phyloP scores from a whole-genome alignment of 257 asterid genomes.

The Rhazya stricta region DNA sequence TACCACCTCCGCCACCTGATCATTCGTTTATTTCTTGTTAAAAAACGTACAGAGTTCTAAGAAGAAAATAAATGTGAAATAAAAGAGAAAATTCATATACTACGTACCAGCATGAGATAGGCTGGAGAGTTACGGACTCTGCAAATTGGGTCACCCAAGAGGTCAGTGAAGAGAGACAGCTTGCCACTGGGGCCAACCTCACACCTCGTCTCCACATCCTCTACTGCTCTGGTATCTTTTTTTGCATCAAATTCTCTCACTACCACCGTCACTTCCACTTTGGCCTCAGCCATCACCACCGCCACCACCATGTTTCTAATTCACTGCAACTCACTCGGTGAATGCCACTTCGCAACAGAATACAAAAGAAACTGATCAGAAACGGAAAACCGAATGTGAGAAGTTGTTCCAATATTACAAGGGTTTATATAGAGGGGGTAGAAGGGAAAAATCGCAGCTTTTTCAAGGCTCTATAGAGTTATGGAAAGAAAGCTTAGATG shows the following conservation, averaged over 20 bases:
- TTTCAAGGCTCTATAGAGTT: not conserved
- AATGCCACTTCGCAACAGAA: no score
- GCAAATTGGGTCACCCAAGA: slow-evolving; percentile 88
- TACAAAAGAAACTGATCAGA: no score
- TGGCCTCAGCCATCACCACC: slow-evolving; percentile 22
- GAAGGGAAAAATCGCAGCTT: slow-evolving; percentile 19
- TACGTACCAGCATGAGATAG: slow-evolving; percentile 70
- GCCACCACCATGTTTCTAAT: slow-evolving; percentile 23
- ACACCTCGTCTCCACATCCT: slow-evolving; percentile 65
- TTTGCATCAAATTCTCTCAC: slow-evolving; percentile 62
- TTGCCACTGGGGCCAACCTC: slow-evolving; percentile 77
- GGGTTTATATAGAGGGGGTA: slow-evolving; percentile 18
- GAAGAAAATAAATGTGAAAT: no score
- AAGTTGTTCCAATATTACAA: not conserved
- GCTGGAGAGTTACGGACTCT: slow-evolving; percentile 88
- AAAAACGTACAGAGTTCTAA: not conserved
- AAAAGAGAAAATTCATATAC: not conserved
- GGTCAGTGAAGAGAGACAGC: slow-evolving; percentile 75
- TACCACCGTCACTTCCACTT: slow-evolving; percentile 43
- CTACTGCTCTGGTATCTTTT: slow-evolving; percentile 56
- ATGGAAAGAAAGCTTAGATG: not conserved
- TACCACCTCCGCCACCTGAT: slow-evolving; percentile 76
- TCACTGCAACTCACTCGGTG: not conserved
- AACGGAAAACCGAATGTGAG: not conserved
- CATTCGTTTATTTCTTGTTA: not conserved